Evolutionary conservation across 2,329 filamentous ascomycete species (phyloP).

Genomic region (Diaporthe longicolla): DNA sequence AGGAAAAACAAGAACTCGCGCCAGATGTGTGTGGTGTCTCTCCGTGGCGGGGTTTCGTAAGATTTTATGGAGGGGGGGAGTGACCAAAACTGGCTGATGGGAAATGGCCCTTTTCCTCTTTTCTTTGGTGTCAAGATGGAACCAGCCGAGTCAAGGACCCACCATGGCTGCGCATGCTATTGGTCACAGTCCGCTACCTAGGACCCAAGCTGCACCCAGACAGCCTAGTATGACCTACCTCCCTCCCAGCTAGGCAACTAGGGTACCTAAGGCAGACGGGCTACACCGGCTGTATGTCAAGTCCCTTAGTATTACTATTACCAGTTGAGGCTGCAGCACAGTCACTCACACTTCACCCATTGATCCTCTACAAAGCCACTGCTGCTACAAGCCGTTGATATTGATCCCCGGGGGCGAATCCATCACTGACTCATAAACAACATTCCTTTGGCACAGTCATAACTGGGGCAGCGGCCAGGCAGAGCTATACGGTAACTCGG

Average conservation of each 20-base stretch:
- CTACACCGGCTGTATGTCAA: not conserved
- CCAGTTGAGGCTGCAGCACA: not conserved
- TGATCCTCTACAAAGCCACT: not conserved
- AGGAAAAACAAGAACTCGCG: slow-evolving; percentile 30
- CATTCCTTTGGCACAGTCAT: slow-evolving; percentile 7
- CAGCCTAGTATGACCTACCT: slow-evolving; percentile 1
- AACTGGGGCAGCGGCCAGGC: slow-evolving; percentile 3
- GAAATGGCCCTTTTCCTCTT: not conserved
- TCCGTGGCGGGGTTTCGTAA: slow-evolving; percentile 40
- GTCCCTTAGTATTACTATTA: no score
- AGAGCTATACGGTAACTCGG: not conserved
- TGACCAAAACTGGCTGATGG: slow-evolving; percentile 33
- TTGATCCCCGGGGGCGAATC: not conserved
- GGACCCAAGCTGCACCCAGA: slow-evolving; percentile 21
- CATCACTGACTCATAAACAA: not conserved
- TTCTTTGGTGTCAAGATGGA: slow-evolving; percentile 29
- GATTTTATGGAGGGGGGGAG: slow-evolving; percentile 39
- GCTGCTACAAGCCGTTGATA: not conserved
- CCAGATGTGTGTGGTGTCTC: slow-evolving; percentile 24
- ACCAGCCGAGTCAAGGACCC: slow-evolving; percentile 31
- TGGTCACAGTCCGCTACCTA: slow-evolving; percentile 5
- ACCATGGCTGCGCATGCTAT: slow-evolving; percentile 6
- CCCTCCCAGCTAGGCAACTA: not conserved
- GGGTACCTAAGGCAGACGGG: not conserved
- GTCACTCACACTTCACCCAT: not conserved